Base-by-base conservation (phyloP, 176 grass and related monocot species). In the Oryza punctata region DNA sequence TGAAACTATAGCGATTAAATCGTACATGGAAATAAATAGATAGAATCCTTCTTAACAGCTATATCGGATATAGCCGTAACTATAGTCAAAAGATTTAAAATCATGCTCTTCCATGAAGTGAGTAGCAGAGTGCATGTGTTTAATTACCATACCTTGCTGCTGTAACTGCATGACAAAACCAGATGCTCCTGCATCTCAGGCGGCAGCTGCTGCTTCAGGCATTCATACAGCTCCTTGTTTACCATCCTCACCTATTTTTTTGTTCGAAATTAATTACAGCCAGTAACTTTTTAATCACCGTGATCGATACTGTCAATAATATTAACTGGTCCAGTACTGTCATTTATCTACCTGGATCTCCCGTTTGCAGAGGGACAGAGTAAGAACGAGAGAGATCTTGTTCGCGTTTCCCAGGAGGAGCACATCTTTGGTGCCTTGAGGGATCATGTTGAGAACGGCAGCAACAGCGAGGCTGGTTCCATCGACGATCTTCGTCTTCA, bases 401-500 rank as follows among this genome's bases (percentile, higher is more conserved):
- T 13, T 69, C 1, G 84, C 64, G 10, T 47, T 85, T 40, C 92
- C 89, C 1, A 90, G 74, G 9, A 94, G 85, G 18, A 94, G 85
- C 82, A 92, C 87, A 16, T 87, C 90, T 2, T 54, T 46, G 0
- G 75, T 73, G 79, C 73, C 89, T 0, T 57, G 23, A 2, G 92
- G 87, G 13, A 94, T 46, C 78, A 60, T 82, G 27, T 92, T 66
- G 16, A 94, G 75, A 32, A 90, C 78, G 35, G 86, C 85, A 11
- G 85, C 89, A 44, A 82, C 85, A 13, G 82, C 89, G 19, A 92
- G 30, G 81, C 92, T 90, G 2, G 85, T 90, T 2, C 92, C 93
- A 40, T 94, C 93, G 1, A 94, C 89, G 61, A 94, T 78, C 76
- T 40, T 91, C 4, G 70, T 89, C 67, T 47, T 92, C 0, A 92